Conservation (phyloP, 2,329 filamentous ascomycete species). For the Colletotrichum tamarilloi region DNA sequence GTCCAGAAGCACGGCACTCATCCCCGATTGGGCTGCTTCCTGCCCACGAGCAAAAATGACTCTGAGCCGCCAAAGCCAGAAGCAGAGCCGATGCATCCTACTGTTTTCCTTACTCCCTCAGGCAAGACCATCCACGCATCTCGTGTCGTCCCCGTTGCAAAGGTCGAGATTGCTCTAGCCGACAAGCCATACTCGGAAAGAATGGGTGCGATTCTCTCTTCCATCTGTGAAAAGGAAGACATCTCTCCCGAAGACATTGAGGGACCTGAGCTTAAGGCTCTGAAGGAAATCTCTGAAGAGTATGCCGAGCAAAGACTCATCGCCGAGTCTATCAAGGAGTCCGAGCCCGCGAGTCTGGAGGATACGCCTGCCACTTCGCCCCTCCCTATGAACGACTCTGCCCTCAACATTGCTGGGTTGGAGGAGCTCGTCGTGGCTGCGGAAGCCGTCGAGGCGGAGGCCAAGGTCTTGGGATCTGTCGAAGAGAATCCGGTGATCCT, state of each 20-base stretch:
- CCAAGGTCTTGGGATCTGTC: not conserved
- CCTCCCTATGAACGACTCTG: slow-evolving; percentile 29
- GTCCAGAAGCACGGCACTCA: slow-evolving; percentile 63
- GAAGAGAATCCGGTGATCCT: slow-evolving; percentile 25
- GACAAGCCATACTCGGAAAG: slow-evolving; percentile 24
- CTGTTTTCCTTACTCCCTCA: slow-evolving; percentile 61
- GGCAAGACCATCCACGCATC: slow-evolving; percentile 62
- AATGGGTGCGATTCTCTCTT: slow-evolving; percentile 46
- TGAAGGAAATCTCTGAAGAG: slow-evolving; percentile 40
- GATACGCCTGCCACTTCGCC: slow-evolving; percentile 36
- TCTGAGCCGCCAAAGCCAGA: slow-evolving; percentile 51
- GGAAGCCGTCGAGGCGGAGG: slow-evolving; percentile 24
- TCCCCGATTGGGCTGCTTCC: slow-evolving; percentile 64
- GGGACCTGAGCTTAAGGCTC: slow-evolving; percentile 45
- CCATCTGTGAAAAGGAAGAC: slow-evolving; percentile 50
- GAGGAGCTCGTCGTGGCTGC: slow-evolving; percentile 26
- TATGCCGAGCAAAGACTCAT: slow-evolving; percentile 25
- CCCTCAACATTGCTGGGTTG: slow-evolving; percentile 27
- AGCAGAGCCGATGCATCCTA: slow-evolving; percentile 57
- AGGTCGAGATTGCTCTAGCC: slow-evolving; percentile 36
- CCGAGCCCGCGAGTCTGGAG: slow-evolving; percentile 38
- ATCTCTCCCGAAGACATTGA: slow-evolving; percentile 49
- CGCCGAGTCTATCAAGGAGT: slow-evolving; percentile 40
- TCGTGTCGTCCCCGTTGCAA: slow-evolving; percentile 45
- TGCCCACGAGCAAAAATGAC: slow-evolving; percentile 59